Evolutionary conservation across 2,329 filamentous ascomycete species (phyloP).

Genomic region (Onygena corvina): DNA sequence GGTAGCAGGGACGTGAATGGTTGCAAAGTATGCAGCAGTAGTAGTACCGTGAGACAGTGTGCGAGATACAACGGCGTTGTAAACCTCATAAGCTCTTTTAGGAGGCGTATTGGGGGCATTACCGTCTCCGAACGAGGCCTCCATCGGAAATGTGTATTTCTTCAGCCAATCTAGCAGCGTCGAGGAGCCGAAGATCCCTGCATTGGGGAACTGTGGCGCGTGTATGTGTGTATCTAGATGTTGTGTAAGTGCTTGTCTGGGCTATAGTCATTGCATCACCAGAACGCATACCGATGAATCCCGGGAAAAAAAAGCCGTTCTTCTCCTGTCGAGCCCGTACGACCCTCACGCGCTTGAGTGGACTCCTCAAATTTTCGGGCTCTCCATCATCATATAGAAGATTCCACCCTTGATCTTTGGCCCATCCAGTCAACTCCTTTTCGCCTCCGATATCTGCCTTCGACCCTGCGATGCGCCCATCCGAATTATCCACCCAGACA

Average conservation of each 20-base stretch:
- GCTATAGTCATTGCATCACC: not conserved
- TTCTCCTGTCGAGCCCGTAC: slow-evolving; percentile 30
- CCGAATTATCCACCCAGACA: slow-evolving; percentile 26
- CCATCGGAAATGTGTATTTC: slow-evolving; percentile 89
- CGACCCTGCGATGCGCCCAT: slow-evolving; percentile 26
- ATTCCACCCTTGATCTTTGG: slow-evolving; percentile 26
- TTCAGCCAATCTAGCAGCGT: slow-evolving; percentile 89
- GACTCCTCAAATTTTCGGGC: not conserved
- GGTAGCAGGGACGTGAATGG: slow-evolving; percentile 74
- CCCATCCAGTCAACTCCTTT: slow-evolving; percentile 18
- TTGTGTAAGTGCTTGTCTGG: not conserved
- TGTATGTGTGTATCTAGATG: slow-evolving; percentile 88
- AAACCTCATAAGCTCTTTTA: slow-evolving; percentile 41
- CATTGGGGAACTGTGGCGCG: slow-evolving; percentile 87
- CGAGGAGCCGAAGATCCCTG: slow-evolving; percentile 83
- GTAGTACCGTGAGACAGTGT: slow-evolving; percentile 87
- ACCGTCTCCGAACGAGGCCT: slow-evolving; percentile 53
- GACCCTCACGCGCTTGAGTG: slow-evolving; percentile 20
- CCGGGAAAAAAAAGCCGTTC: slow-evolving; percentile 37
- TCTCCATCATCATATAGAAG: slow-evolving; percentile 15
- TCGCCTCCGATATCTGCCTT: slow-evolving; percentile 26
- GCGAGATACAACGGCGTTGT: slow-evolving; percentile 62
- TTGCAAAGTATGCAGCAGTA: slow-evolving; percentile 88
- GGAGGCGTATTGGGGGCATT: slow-evolving; percentile 19
- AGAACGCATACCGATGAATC: slow-evolving; percentile 33